Percentiles rank a stretch among this genome's conserved stretches.
Evolutionary conservation across 768 basidiomycete species (phyloP).

Genomic region (Strobilomyces dryophilus): DNA sequence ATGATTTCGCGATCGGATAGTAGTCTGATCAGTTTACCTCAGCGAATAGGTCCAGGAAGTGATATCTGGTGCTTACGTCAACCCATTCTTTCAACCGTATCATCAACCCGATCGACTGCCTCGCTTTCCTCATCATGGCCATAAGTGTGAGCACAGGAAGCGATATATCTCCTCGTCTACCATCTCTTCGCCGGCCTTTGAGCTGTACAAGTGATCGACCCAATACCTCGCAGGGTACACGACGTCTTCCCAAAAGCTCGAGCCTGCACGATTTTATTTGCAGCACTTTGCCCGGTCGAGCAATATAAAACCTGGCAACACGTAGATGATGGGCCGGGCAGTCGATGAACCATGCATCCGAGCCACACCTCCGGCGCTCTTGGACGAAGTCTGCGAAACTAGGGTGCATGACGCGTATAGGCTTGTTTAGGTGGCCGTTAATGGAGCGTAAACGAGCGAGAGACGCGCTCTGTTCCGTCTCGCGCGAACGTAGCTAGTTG

Average conservation of each 20-base stretch:
- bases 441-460: no score
- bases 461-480: no score
- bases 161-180: slow-evolving; percentile 12
- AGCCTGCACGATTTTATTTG: slow-evolving; percentile 25
- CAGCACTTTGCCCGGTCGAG: slow-evolving; percentile 12
- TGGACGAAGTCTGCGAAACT: slow-evolving; percentile 34
- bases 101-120: slow-evolving; percentile 29
- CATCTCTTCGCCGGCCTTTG: not conserved
- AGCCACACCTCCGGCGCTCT: slow-evolving; percentile 26
- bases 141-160: slow-evolving; percentile 29
- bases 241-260: slow-evolving; percentile 25
- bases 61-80: slow-evolving; percentile 11
- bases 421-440: slow-evolving; percentile 5
- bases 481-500: no score
- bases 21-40: slow-evolving; percentile 13
- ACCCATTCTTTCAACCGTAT: slow-evolving; percentile 26
- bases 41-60: not conserved
- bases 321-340: slow-evolving; percentile 16
- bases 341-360: slow-evolving; percentile 29
- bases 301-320: slow-evolving; percentile 24
- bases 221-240: slow-evolving; percentile 24
- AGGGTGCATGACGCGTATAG: slow-evolving; percentile 31
- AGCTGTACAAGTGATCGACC: slow-evolving; percentile 28
- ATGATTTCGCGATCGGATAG: slow-evolving; percentile 9
- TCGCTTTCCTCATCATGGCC: slow-evolving; percentile 28